Conservation (phyloP, 2,329 filamentous ascomycete species). For the Pyrenophora seminiperda region DNA sequence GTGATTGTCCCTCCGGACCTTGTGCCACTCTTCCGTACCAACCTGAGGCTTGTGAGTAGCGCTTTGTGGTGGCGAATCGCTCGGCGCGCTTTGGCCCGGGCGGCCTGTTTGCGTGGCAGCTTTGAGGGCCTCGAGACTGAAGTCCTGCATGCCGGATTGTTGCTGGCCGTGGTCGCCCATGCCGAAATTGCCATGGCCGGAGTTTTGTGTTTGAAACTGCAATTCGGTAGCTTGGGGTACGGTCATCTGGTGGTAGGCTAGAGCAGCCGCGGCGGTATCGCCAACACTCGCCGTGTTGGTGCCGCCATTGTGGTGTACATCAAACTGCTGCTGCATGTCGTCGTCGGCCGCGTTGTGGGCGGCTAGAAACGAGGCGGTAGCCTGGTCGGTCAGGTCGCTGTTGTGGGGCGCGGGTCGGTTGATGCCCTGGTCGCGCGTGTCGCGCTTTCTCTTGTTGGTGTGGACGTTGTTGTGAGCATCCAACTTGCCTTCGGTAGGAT, state of each 20-base stretch:
- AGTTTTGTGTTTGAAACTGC: constrained; percentile 55
- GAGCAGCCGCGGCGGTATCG: constrained; percentile 65
- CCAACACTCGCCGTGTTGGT: constrained; percentile 56
- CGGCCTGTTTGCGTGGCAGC: constrained; percentile 54
- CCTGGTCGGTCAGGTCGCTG: constrained; percentile 47
- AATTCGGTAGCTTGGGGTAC: constrained; percentile 62
- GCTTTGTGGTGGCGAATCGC: constrained; percentile 45
- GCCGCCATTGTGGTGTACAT: constrained; percentile 59
- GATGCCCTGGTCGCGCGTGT: constrained; percentile 51
- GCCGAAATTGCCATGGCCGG: constrained; percentile 52
- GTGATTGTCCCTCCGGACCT: constrained; percentile 94
- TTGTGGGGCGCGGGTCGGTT: constrained; percentile 45
- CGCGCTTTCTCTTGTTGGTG: constrained; percentile 55
- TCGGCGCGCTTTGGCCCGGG: constrained; percentile 47
- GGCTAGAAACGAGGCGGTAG: constrained; percentile 47
- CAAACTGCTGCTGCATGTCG: constrained; percentile 51
- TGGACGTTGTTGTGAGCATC: constrained; percentile 38
- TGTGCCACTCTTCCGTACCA: constrained; percentile 98
- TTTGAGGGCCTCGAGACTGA: constrained; percentile 57
- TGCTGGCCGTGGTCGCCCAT: constrained; percentile 52
- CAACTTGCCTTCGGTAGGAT: constrained; percentile 45
- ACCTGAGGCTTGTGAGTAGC: constrained; percentile 73
- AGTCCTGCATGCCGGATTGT: constrained; percentile 46
- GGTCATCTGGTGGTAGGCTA: constrained; percentile 61
- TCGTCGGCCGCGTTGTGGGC: constrained; percentile 50